Percentiles rank a stretch among this genome's conserved stretches.
These are phyloP conservation scores for Wickerhamomyces bovis DNA, from an alignment of 805 yeast species.

Conservation along the genomic window DNA sequence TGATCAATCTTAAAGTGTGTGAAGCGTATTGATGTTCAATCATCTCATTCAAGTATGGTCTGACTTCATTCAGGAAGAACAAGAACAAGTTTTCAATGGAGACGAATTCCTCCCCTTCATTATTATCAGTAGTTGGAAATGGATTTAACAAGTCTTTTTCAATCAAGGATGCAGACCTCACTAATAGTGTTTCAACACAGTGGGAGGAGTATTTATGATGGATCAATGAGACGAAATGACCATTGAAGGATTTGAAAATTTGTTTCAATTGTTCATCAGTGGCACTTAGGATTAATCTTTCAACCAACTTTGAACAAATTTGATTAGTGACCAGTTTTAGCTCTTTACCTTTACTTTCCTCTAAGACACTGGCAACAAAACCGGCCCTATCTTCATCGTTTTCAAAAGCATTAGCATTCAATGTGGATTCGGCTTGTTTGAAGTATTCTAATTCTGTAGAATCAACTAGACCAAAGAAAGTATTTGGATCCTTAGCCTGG, in stretches of 20 bases:
- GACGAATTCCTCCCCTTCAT: conserved; percentile 30
- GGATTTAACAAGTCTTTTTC: conserved; percentile 63
- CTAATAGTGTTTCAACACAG: conserved; percentile 80
- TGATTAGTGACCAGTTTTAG: conserved; percentile 89
- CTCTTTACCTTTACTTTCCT: conserved; percentile 85
- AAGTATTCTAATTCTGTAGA: conserved; percentile 83
- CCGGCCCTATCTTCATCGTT: conserved; percentile 64
- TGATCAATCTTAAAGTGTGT: conserved; percentile 70
- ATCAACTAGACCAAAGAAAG: conserved; percentile 86
- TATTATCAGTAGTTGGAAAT: conserved; percentile 28
- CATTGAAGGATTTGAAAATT: conserved; percentile 60
- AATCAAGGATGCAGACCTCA: conserved; percentile 64
- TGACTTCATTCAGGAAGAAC: conserved; percentile 59
- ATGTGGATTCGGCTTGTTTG: conserved; percentile 84
- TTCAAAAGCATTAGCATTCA: conserved; percentile 75
- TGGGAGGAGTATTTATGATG: conserved; percentile 92
- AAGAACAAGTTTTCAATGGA: conserved; percentile 64
- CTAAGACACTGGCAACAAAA: conserved; percentile 72
- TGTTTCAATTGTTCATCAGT: conserved; percentile 58
- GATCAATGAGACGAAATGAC: conserved; percentile 70
- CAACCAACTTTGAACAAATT: conserved; percentile 89
- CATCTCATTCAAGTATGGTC: conserved; percentile 54
- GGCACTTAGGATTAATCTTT: conserved; percentile 69
- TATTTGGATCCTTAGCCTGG: conserved; percentile 25
- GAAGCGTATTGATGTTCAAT: conserved; percentile 78